A percentile compares a stretch with the other conserved stretches of the same genome.
Conservation (phyloP, 192 early-diverging fungal genomes). For the Backusella luteola region DNA sequence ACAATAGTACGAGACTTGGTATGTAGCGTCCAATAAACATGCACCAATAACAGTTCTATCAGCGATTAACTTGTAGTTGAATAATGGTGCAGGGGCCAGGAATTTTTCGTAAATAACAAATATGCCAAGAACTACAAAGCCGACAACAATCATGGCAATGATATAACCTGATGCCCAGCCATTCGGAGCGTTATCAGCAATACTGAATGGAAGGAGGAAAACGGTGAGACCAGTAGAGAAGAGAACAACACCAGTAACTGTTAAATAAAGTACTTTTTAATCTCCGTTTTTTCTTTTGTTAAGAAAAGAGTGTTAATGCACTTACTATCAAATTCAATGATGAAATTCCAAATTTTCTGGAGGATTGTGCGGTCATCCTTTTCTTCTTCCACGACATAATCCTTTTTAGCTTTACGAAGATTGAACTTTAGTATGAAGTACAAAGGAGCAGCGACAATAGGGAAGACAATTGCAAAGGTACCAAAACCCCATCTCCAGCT, state of each 20-base stretch:
- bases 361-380: background rate
- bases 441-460: background rate
- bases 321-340: background rate
- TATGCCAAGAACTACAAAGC: background rate
- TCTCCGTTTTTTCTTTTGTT: background rate
- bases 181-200: background rate
- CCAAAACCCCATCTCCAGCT: conserved; percentile 2
- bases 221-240: conserved; percentile 1
- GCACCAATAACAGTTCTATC: background rate
- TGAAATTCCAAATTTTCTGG: background rate
- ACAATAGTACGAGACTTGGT: background rate
- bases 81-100: background rate
- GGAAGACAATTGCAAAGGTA: conserved; percentile 2
- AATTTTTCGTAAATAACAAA: background rate
- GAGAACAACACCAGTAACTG: background rate
- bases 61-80: background rate
- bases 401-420: background rate
- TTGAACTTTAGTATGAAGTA: background rate
- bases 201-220: background rate
- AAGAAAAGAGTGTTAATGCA: background rate
- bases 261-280: background rate
- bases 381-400: background rate
- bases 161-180: background rate
- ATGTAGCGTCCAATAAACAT: background rate
- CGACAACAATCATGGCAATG: background rate